These are phyloP conservation scores for Globisporangium paddicum DNA, from an alignment of 352 stramenopile species.

Conservation along the genomic window DNA sequence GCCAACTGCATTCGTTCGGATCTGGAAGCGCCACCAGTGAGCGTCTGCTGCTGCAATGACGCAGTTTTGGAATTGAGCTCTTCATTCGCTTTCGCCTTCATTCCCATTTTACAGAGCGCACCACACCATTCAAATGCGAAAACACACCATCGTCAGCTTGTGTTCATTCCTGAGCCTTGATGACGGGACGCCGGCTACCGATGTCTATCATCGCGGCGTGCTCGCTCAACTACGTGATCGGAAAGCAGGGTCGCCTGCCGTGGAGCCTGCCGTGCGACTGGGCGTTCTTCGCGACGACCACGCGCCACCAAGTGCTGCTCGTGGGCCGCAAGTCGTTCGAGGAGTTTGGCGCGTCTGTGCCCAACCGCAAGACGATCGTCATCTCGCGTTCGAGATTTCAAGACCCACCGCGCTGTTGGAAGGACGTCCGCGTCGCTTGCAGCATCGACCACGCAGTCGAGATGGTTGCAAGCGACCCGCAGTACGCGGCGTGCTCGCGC, in stretches of 20 bases:
- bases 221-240: conserved; percentile 67
- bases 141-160: not conserved
- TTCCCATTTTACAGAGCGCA: too few relatives aligned
- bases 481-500: conserved; percentile 32
- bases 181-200: conserved; percentile 17
- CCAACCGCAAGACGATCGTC: conserved; percentile 56
- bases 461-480: conserved; percentile 22
- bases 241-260: conserved; percentile 38
- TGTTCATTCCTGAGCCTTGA: not conserved
- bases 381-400: conserved; percentile 24
- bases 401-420: conserved; percentile 8
- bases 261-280: conserved; percentile 65
- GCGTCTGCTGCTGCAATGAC: too few relatives aligned
- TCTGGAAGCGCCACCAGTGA: too few relatives aligned
- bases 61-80: too few relatives aligned
- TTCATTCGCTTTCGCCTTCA: too few relatives aligned
- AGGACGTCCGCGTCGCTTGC: conserved; percentile 23
- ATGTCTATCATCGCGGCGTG: conserved; percentile 68
- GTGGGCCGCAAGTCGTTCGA: conserved; percentile 57
- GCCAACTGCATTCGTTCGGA: too few relatives aligned
- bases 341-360: conserved; percentile 39
- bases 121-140: too few relatives aligned
- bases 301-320: conserved; percentile 49
- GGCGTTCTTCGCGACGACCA: conserved; percentile 61
- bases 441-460: conserved; percentile 43